These are phyloP conservation scores for Mycotypha africana DNA, from an alignment of 371 early-diverging fungal species.

Conservation along the genomic window DNA sequence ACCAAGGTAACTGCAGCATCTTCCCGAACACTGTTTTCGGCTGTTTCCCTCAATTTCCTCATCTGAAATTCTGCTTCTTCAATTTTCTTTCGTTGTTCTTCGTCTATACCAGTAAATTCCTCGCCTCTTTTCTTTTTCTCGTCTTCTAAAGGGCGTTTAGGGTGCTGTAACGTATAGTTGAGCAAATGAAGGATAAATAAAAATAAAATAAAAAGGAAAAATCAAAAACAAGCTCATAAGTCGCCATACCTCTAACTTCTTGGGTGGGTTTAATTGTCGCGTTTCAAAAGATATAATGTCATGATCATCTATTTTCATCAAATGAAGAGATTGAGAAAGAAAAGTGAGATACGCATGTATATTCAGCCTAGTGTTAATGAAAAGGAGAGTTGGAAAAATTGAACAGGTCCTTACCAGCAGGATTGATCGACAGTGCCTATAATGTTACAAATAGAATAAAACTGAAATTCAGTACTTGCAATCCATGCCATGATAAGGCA, in stretches of 20 bases:
- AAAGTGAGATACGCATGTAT: neutral
- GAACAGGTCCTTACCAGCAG: conserved; percentile 22
- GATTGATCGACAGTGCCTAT: conserved; percentile 31
- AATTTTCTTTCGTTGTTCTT: conserved; percentile 54
- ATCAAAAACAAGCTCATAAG: neutral
- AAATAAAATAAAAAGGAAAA: neutral
- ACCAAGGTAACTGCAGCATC: conserved; percentile 32
- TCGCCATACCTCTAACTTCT: conserved; percentile 34
- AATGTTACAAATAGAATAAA: no score
- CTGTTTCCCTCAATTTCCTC: conserved; percentile 25
- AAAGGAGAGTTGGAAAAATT: neutral
- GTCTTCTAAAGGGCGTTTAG: conserved; percentile 53
- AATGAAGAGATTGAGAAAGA: no score
- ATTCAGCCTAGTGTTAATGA: neutral
- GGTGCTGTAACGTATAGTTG: conserved; percentile 24
- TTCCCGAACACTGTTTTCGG: conserved; percentile 14
- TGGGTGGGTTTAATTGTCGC: conserved; percentile 68
- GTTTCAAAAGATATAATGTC: conserved; percentile 70
- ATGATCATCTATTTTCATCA: conserved; percentile 77
- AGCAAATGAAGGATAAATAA: neutral
- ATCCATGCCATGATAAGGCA: no score
- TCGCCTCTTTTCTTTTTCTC: conserved; percentile 55
- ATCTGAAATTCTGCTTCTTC: conserved; percentile 50
- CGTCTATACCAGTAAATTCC: conserved; percentile 42
- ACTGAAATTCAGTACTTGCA: no score